A percentile compares a stretch with the other conserved stretches of the same genome.
These are phyloP conservation scores for Ulvella scutata DNA, from an alignment of 139 green algal genomes.

Conservation along the genomic window DNA sequence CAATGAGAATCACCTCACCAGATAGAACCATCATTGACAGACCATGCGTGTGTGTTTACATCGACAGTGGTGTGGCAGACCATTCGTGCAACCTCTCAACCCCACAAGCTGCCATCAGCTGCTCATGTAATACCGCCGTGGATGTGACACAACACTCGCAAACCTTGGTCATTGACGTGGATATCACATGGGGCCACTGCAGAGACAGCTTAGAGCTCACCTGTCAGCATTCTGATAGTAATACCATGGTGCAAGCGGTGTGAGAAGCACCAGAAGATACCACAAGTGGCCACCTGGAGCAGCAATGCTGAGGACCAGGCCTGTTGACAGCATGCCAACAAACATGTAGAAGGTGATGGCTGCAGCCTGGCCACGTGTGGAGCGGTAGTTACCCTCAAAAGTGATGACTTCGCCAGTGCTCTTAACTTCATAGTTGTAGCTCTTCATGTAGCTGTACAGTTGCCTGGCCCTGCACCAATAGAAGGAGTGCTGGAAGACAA, in stretches of 20 bases:
- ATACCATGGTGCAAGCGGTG: conserved; percentile 55
- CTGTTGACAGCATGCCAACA: conserved; percentile 48
- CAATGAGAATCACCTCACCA: too few relatives aligned
- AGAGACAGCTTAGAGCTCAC: background rate
- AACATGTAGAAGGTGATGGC: conserved; percentile 73
- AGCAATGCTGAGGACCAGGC: conserved; percentile 66
- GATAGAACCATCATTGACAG: too few relatives aligned
- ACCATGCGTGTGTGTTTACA: too few relatives aligned
- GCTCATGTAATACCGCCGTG: too few relatives aligned
- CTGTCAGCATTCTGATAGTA: conserved; percentile 48
- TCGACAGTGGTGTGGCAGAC: too few relatives aligned
- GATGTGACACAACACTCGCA: too few relatives aligned
- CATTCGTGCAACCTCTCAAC: too few relatives aligned
- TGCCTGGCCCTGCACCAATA: background rate
- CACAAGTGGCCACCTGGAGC: conserved; percentile 51
- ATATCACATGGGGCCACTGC: background rate
- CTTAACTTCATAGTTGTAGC: conserved; percentile 68
- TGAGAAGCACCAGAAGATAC: conserved; percentile 59
- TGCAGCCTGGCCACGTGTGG: conserved; percentile 60
- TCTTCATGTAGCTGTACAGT: background rate
- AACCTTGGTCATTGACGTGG: too few relatives aligned
- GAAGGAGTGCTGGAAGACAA: too few relatives aligned
- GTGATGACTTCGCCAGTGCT: conserved; percentile 72
- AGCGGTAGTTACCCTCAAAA: conserved; percentile 64
- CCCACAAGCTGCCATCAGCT: too few relatives aligned